phyloP scores from a whole-genome alignment of 2,329 filamentous ascomycete genomes.

The Diaporthe helianthi region DNA sequence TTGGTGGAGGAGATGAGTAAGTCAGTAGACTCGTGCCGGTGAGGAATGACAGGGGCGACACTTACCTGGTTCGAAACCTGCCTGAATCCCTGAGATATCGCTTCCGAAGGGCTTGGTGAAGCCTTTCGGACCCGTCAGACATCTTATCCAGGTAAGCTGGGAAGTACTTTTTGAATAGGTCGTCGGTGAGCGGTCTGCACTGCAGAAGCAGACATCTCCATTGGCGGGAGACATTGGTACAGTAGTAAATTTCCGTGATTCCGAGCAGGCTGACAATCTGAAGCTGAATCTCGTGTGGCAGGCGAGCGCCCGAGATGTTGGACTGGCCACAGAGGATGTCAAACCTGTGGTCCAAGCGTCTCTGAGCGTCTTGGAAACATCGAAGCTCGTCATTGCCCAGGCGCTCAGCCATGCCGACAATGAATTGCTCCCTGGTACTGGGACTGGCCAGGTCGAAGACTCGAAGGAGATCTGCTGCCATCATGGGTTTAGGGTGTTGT shows the following conservation, averaged over 20 bases:
- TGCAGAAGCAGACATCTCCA: conserved; percentile 11
- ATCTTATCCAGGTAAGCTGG: background rate
- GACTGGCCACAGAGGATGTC: conserved; percentile 15
- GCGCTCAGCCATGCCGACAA: conserved; percentile 3
- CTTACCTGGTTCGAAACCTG: conserved; percentile 17
- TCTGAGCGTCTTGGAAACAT: background rate
- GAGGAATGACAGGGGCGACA: background rate
- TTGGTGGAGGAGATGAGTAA: background rate
- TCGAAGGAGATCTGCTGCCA: background rate
- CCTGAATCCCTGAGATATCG: background rate
- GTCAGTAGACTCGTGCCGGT: background rate
- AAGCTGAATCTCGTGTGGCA: conserved; percentile 24
- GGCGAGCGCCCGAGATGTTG: background rate
- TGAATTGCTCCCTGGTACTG: background rate
- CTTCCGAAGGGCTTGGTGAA: background rate
- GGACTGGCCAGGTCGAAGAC: conserved; percentile 9
- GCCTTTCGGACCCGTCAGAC: background rate
- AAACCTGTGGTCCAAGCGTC: background rate
- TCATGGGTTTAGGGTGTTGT: background rate
- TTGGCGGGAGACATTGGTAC: conserved; percentile 13
- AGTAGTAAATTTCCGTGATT: conserved; percentile 12
- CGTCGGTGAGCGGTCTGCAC: background rate
- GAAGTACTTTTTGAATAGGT: conserved; percentile 6
- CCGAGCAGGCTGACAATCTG: conserved; percentile 12
- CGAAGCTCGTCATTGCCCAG: conserved; percentile 1